phyloP scores from a whole-genome alignment of 768 basidiomycete genomes.

The Pulveroboletus sp. region DNA sequence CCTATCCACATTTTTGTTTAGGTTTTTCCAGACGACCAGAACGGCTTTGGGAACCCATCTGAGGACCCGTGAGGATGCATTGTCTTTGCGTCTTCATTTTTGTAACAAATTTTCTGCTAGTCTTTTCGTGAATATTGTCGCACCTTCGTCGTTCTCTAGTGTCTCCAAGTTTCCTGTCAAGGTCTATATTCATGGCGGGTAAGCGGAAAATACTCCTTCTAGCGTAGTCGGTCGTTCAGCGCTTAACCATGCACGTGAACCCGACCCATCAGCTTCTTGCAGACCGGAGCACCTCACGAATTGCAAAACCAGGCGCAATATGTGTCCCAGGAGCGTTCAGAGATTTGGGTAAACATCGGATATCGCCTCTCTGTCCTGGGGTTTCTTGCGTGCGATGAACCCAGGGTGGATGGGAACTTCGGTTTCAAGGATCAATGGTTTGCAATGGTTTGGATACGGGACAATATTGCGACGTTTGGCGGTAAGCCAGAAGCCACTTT shows the following conservation, averaged over 20 bases:
- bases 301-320: conserved; percentile 63
- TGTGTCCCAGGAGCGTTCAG: conserved; percentile 55
- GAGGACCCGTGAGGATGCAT: conserved; percentile 57
- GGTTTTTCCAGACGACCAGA: conserved; percentile 46
- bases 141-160: conserved; percentile 44
- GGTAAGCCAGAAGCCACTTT: conserved; percentile 35
- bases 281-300: conserved; percentile 72
- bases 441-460: conserved; percentile 64
- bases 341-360: conserved; percentile 74
- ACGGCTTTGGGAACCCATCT: conserved; percentile 62
- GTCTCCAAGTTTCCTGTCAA: conserved; percentile 57
- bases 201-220: conserved; percentile 10
- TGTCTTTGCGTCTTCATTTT: neutral
- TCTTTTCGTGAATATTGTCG: conserved; percentile 61
- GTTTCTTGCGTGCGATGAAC: conserved; percentile 64
- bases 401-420: conserved; percentile 64
- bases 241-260: too few species aligned
- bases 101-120: conserved; percentile 28
- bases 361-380: conserved; percentile 75
- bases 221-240: neutral
- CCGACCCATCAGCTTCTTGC: conserved; percentile 54
- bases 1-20: conserved; percentile 5
- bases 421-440: conserved; percentile 85
- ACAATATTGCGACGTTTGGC: conserved; percentile 66
- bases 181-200: conserved; percentile 79